phyloP scores from a whole-genome alignment of 2,329 filamentous ascomycete genomes.

The Neonectria ditissima region DNA sequence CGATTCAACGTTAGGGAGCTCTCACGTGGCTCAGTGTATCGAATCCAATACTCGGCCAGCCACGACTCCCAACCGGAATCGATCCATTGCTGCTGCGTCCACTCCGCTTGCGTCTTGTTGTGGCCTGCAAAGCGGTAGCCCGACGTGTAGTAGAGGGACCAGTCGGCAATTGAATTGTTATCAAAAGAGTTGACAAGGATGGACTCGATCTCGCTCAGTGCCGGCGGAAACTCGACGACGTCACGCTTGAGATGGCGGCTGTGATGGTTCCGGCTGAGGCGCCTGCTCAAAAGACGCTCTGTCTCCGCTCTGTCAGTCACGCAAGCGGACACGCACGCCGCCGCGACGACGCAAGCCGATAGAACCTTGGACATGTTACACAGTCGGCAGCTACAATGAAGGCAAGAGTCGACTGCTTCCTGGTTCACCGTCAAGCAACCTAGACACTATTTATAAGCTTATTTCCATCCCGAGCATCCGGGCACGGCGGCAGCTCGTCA shows the following conservation, averaged over 20 bases:
- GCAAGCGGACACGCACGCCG: constrained; percentile 34
- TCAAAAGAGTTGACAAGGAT: constrained; percentile 36
- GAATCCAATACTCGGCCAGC: constrained; percentile 39
- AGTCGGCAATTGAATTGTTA: constrained; percentile 32
- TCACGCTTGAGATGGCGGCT: constrained; percentile 29
- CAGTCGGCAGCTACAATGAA: neutral
- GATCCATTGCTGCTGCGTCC: constrained; percentile 38
- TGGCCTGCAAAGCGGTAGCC: constrained; percentile 35
- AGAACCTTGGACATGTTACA: constrained; percentile 28
- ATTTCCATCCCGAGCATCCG: neutral
- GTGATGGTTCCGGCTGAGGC: neutral
- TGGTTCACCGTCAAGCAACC: neutral
- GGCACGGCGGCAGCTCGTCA: neutral
- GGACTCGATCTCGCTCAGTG: constrained; percentile 19
- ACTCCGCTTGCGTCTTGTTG: constrained; percentile 35
- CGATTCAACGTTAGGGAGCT: constrained; percentile 33
- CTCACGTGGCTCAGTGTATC: constrained; percentile 35
- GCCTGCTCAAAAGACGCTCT: constrained; percentile 14
- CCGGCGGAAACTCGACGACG: constrained; percentile 7
- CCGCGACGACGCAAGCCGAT: constrained; percentile 25
- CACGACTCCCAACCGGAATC: constrained; percentile 35
- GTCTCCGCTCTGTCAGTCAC: constrained; percentile 32
- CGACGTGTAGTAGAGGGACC: constrained; percentile 38
- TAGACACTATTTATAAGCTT: neutral
- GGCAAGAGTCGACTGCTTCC: neutral